phyloP scores from a whole-genome alignment of 208 protist genomes.

The Leishmania arabica region DNA sequence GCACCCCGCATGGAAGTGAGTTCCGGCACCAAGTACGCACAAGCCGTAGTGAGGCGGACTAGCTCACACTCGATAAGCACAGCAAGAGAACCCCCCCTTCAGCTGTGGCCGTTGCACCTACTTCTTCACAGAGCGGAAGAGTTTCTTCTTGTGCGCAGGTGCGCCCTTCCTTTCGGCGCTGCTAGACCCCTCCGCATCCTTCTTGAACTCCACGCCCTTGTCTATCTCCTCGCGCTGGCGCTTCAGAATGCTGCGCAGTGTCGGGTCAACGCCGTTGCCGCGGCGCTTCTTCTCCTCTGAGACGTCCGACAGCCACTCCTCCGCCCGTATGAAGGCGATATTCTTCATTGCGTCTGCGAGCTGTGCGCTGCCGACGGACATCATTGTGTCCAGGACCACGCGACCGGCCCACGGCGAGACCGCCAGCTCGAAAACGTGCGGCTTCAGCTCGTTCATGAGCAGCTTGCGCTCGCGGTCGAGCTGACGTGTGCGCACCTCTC shows the following conservation, averaged over 20 bases:
- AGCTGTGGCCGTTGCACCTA: conserved; percentile 10
- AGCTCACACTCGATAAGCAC: not conserved
- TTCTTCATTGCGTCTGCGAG: conserved; percentile 80
- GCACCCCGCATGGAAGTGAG: not conserved
- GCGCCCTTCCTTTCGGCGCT: not conserved
- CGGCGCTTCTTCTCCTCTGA: conserved; percentile 51
- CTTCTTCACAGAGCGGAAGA: conserved; percentile 78
- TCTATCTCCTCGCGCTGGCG: conserved; percentile 60
- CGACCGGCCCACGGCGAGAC: conserved; percentile 88
- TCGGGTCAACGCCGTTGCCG: conserved; percentile 67
- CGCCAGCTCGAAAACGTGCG: conserved; percentile 82
- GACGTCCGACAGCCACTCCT: conserved; percentile 79
- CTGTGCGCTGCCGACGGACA: conserved; percentile 59
- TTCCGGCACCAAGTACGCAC: not conserved
- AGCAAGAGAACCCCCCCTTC: not conserved
- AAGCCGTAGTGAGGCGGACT: not conserved
- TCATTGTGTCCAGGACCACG: conserved; percentile 86
- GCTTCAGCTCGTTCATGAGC: conserved; percentile 88
- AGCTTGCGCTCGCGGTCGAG: conserved; percentile 62
- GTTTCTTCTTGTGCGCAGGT: conserved; percentile 51
- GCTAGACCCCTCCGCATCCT: conserved; percentile 1
- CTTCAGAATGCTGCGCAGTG: conserved; percentile 70
- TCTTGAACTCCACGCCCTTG: conserved; percentile 30
- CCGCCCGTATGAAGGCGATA: conserved; percentile 81
- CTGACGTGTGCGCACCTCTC: conserved; percentile 59